Percentiles rank a stretch among this genome's conserved stretches.
Conservation (phyloP, 352 stramenopile species). For the Globisporangium orthogonon region DNA sequence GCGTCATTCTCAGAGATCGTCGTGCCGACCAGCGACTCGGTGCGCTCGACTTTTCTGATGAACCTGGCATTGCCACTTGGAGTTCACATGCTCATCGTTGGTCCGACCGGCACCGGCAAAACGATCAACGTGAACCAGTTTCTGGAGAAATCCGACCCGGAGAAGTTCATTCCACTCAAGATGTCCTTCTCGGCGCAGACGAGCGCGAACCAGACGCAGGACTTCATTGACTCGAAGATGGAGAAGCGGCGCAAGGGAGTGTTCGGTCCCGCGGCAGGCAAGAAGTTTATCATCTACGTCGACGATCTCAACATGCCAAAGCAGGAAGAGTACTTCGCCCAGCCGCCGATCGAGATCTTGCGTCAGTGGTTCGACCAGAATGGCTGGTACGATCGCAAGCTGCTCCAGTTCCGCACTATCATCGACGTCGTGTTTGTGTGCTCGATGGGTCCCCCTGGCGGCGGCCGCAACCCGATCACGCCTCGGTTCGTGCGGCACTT, state of each 20-base stretch:
- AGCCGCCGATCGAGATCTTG: slow-evolving; percentile 93
- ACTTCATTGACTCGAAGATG: slow-evolving; percentile 92
- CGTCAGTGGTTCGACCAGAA: slow-evolving; percentile 93
- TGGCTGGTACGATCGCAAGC: slow-evolving; percentile 94
- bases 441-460: slow-evolving; percentile 78
- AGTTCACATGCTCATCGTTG: slow-evolving; percentile 92
- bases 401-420: slow-evolving; percentile 87
- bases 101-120: slow-evolving; percentile 92
- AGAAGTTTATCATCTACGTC: slow-evolving; percentile 91
- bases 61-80: slow-evolving; percentile 73
- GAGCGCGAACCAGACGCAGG: slow-evolving; percentile 90
- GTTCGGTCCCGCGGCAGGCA: slow-evolving; percentile 88
- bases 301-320: slow-evolving; percentile 96
- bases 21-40: slow-evolving; percentile 91
- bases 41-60: slow-evolving; percentile 91
- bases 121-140: slow-evolving; percentile 93
- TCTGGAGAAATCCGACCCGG: slow-evolving; percentile 78
- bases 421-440: slow-evolving; percentile 87
- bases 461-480: slow-evolving; percentile 75
- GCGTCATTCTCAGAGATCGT: slow-evolving; percentile 90
- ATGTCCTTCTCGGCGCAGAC: slow-evolving; percentile 93
- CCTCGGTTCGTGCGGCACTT: slow-evolving; percentile 77
- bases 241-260: slow-evolving; percentile 92
- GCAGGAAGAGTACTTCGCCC: slow-evolving; percentile 91
- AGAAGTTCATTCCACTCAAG: slow-evolving; percentile 90